Evolutionary conservation across 2,329 filamentous ascomycete genomes (phyloP).

Genomic region (Botrytis squamosa): DNA sequence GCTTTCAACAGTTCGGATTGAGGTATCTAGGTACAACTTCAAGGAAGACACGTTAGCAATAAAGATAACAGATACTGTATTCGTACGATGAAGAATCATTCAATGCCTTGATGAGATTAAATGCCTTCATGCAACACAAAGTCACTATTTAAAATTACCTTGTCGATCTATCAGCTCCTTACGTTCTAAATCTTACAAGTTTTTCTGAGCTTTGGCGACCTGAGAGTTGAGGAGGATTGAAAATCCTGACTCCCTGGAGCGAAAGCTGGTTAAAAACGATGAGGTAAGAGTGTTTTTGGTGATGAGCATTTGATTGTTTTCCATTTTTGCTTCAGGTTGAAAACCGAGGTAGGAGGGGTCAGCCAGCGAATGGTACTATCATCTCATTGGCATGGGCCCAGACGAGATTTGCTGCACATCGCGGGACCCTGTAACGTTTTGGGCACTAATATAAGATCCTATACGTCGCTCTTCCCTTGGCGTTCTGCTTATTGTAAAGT

Average conservation of each 20-base stretch:
- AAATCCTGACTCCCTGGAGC: neutral
- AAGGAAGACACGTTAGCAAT: neutral
- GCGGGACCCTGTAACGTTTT: neutral
- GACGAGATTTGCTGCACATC: neutral
- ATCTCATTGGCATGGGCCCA: neutral
- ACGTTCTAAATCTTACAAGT: neutral
- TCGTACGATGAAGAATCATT: neutral
- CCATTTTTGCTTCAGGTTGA: accelerated
- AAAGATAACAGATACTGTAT: neutral
- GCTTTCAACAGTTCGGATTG: neutral
- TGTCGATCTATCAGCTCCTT: neutral
- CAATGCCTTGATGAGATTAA: neutral
- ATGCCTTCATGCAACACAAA: neutral
- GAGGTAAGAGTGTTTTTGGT: neutral
- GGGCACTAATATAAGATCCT: neutral
- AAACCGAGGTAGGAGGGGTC: accelerated
- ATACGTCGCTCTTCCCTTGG: neutral
- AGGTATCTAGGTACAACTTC: neutral
- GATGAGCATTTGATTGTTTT: neutral
- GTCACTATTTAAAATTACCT: neutral
- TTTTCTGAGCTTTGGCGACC: neutral
- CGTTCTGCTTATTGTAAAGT: neutral
- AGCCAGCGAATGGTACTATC: neutral
- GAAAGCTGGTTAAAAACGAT: neutral
- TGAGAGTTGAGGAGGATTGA: accelerated